These are phyloP conservation scores for Nicotiana otophora DNA, from an alignment of 257 asterid genomes.

Conservation along the genomic window DNA sequence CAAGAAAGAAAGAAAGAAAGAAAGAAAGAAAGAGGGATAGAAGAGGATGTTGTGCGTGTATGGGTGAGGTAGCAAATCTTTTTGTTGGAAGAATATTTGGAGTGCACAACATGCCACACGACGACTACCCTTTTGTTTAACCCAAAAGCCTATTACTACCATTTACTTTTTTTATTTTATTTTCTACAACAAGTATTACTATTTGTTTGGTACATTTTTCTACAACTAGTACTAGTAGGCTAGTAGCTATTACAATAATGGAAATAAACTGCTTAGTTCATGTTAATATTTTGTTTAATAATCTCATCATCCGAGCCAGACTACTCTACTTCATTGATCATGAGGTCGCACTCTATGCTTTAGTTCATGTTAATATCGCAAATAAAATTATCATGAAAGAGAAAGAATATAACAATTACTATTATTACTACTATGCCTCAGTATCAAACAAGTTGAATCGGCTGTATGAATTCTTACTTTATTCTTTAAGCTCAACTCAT, in stretches of 20 bases:
- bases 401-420: not conserved
- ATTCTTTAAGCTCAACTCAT: too few species aligned
- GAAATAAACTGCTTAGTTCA: not conserved
- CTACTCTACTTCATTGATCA: too few species aligned
- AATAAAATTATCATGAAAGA: not conserved
- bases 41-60: constrained; percentile 4
- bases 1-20: too few species aligned
- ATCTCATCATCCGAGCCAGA: too few species aligned
- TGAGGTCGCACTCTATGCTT: too few species aligned
- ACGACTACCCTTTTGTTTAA: constrained; percentile 4
- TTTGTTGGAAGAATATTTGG: constrained; percentile 48
- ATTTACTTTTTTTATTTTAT: not conserved
- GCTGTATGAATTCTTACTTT: too few species aligned
- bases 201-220: too few species aligned
- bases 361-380: not conserved
- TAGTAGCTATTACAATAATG: not conserved
- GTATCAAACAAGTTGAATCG: too few species aligned
- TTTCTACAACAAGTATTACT: not conserved
- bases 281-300: too few species aligned
- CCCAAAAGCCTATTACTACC: constrained; percentile 9
- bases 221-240: too few species aligned
- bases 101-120: constrained; percentile 14
- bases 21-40: constrained; percentile 18
- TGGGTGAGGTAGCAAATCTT: constrained; percentile 33
- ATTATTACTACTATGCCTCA: too few species aligned